Evolutionary conservation across 2,329 filamentous ascomycete species (phyloP).

Genomic region (Fusarium solani-melongenae): DNA sequence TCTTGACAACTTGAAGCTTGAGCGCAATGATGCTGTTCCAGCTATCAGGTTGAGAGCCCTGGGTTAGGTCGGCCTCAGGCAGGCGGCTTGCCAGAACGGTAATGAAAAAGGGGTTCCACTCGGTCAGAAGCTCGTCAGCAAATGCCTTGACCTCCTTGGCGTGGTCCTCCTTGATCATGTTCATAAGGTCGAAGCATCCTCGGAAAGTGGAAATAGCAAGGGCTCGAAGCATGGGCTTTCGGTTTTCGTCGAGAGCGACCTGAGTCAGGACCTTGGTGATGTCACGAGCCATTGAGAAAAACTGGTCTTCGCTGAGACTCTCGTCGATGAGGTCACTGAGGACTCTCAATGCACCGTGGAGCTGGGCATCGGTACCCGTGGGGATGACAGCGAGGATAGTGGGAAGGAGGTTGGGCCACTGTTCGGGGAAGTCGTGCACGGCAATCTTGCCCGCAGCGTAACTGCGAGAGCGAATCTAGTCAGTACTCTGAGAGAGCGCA

Average conservation of each 20-base stretch:
- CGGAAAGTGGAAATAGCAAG: constrained; percentile 92
- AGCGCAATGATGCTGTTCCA: constrained; percentile 88
- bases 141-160: constrained; percentile 87
- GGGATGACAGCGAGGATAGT: constrained; percentile 82
- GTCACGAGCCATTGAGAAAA: constrained; percentile 88
- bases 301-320: constrained; percentile 92
- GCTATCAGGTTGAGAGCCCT: constrained; percentile 66
- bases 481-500: background rate
- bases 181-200: constrained; percentile 91
- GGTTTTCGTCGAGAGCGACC: constrained; percentile 79
- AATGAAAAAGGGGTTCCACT: constrained; percentile 92
- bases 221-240: constrained; percentile 81
- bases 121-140: constrained; percentile 83
- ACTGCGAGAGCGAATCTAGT: constrained; percentile 50
- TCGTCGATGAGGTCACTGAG: constrained; percentile 92
- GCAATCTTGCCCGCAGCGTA: constrained; percentile 93
- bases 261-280: constrained; percentile 87
- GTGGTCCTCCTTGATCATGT: constrained; percentile 96
- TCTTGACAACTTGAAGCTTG: constrained; percentile 95
- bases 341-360: constrained; percentile 91
- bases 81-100: constrained; percentile 79
- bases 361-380: constrained; percentile 78
- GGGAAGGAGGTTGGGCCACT: constrained; percentile 92
- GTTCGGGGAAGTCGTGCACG: constrained; percentile 89
- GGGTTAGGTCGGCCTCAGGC: constrained; percentile 67